phyloP scores from a whole-genome alignment of 768 basidiomycete genomes.

The Pisolithus orientalis region DNA sequence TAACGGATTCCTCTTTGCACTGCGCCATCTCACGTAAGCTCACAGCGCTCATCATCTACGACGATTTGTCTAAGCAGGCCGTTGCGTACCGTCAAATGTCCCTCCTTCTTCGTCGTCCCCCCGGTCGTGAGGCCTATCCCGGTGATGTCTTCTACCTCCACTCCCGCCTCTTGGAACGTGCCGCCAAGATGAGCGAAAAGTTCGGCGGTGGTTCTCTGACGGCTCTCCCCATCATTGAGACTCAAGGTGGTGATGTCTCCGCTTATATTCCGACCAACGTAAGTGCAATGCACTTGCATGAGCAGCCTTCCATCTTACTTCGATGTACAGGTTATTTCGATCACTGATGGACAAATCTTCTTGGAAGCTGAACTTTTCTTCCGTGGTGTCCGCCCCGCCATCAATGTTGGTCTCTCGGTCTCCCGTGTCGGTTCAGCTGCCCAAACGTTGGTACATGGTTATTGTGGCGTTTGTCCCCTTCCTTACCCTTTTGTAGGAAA shows the following conservation, averaged over 20 bases:
- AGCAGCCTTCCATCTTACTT: not conserved
- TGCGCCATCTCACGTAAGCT: conserved; percentile 9
- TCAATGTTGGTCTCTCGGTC: conserved; percentile 99
- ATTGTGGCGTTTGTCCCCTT: not conserved
- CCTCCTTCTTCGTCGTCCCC: conserved; percentile 97
- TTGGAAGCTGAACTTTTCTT: conserved; percentile 99
- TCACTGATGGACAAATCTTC: conserved; percentile 99
- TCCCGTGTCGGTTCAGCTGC: conserved; percentile 99
- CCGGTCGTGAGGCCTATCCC: conserved; percentile 99
- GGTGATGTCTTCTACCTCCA: conserved; percentile 99
- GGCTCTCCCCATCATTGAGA: conserved; percentile 99
- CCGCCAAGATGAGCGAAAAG: conserved; percentile 99
- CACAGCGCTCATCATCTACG: conserved; percentile 93
- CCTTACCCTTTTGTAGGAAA: conserved; percentile 46
- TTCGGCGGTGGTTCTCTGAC: conserved; percentile 98
- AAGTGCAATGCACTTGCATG: conserved; percentile 18
- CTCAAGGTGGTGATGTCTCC: conserved; percentile 99
- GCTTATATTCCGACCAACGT: conserved; percentile 97
- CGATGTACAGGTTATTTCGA: conserved; percentile 83
- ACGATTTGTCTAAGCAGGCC: conserved; percentile 99
- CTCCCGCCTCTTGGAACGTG: conserved; percentile 99
- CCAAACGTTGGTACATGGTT: conserved; percentile 72
- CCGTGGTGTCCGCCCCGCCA: conserved; percentile 99
- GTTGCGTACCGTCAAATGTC: conserved; percentile 99
- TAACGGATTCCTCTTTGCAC: not conserved